These are phyloP conservation scores for Westerdykella aurantiaca DNA, from an alignment of 2,329 filamentous ascomycete species.

Conservation along the genomic window DNA sequence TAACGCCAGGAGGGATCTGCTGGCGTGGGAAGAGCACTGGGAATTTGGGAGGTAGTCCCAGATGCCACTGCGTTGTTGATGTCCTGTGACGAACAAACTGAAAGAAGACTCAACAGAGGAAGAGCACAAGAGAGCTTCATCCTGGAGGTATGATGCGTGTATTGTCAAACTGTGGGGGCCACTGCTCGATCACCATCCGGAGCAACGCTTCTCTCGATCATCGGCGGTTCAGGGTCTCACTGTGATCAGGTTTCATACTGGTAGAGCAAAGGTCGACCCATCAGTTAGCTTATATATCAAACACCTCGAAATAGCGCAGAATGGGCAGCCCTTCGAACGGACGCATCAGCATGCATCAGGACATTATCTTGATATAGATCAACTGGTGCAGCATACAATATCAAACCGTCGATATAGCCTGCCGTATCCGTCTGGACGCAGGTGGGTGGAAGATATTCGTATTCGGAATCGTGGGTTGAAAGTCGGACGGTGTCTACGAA, in stretches of 20 bases:
- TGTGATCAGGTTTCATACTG: too few relatives aligned
- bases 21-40: slow-evolving; percentile 12
- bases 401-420: slow-evolving; percentile 4
- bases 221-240: too few relatives aligned
- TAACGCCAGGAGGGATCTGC: slow-evolving; percentile 7
- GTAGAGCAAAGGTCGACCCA: too few relatives aligned
- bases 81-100: slow-evolving; percentile 3
- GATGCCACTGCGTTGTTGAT: slow-evolving; percentile 3
- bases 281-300: too few relatives aligned
- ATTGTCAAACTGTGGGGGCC: not conserved
- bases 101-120: slow-evolving; percentile 2
- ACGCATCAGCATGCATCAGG: too few relatives aligned
- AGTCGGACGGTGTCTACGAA: not conserved
- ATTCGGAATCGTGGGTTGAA: slow-evolving; percentile 8
- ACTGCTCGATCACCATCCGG: slow-evolving; percentile 4
- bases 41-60: slow-evolving; percentile 15
- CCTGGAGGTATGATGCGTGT: not conserved
- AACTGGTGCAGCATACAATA: slow-evolving; percentile 2
- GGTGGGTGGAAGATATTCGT: slow-evolving; percentile 7
- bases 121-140: slow-evolving; percentile 10
- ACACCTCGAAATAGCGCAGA: too few relatives aligned
- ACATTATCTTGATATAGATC: too few relatives aligned
- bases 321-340: too few relatives aligned
- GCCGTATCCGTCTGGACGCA: slow-evolving; percentile 2
- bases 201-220: not conserved